Conservation (phyloP, 805 yeast genomes). For the Hanseniaspora clermontiae region DNA sequence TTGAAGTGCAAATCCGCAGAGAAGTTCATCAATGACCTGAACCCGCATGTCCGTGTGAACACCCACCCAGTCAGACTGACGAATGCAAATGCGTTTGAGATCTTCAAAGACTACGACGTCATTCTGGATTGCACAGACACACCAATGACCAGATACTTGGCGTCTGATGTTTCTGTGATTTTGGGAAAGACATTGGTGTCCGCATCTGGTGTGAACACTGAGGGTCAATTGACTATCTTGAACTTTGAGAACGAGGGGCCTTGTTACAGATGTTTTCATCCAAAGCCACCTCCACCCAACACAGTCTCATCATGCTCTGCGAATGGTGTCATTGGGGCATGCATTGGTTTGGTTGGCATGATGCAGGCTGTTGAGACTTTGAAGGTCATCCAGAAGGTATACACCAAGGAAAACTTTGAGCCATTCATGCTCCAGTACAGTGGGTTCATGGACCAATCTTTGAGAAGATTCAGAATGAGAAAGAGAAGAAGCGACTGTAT, state of each 20-base stretch:
- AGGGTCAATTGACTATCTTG: constrained; percentile 75
- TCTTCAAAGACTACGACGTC: constrained; percentile 55
- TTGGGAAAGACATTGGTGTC: constrained; percentile 63
- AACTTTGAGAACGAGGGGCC: constrained; percentile 64
- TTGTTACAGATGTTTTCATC: constrained; percentile 88
- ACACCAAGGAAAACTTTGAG: constrained; percentile 39
- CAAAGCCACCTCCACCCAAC: constrained; percentile 77
- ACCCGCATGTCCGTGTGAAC: constrained; percentile 50
- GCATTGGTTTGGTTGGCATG: constrained; percentile 83
- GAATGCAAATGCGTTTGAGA: constrained; percentile 46
- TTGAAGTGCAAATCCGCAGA: constrained; percentile 73
- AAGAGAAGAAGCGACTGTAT: constrained; percentile 46
- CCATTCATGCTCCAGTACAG: constrained; percentile 62
- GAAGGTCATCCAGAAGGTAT: constrained; percentile 51
- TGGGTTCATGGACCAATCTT: constrained; percentile 52
- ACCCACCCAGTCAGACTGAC: constrained; percentile 43
- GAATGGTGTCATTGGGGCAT: constrained; percentile 91
- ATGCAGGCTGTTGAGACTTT: constrained; percentile 82
- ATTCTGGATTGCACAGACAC: constrained; percentile 91
- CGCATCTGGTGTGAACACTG: constrained; percentile 83
- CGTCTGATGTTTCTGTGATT: constrained; percentile 71
- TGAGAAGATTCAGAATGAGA: constrained; percentile 73
- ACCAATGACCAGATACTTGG: constrained; percentile 73
- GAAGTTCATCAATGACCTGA: constrained; percentile 38
- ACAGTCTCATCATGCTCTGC: constrained; percentile 77